Evolutionary conservation across 1,284 basidiomycete genomes (phyloP).

Genomic region (Cronartium ribicola): DNA sequence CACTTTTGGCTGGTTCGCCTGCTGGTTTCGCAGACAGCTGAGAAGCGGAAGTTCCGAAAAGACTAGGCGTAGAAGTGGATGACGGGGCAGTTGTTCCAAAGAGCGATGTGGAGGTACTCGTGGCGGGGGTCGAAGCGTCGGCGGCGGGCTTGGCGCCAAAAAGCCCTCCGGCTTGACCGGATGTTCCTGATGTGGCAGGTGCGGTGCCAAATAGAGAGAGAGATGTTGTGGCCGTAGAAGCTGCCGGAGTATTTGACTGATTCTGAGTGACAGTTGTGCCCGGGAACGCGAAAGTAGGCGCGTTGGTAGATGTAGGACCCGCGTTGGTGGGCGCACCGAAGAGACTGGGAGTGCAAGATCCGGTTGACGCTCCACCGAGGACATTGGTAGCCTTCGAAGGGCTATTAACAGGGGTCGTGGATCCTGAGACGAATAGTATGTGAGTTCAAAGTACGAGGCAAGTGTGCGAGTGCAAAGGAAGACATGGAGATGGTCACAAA

Average conservation of each 20-base stretch:
- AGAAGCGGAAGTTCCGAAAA: neutral
- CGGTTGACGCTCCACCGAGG: neutral
- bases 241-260: neutral
- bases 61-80: neutral
- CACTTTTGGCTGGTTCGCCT: neutral
- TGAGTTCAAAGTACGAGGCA: neutral
- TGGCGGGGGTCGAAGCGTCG: neutral
- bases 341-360: neutral
- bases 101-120: slow-evolving; percentile 1
- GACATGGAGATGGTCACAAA: neutral
- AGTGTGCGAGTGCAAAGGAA: neutral
- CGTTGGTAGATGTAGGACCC: slow-evolving; percentile 1
- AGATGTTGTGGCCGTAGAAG: neutral
- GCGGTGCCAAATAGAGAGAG: slow-evolving; percentile 14
- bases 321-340: neutral
- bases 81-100: slow-evolving; percentile 3
- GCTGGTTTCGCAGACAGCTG: neutral
- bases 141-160: slow-evolving; percentile 10
- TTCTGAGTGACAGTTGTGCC: slow-evolving; percentile 11
- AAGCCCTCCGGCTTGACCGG: neutral
- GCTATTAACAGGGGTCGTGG: slow-evolving; percentile 34
- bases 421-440: neutral
- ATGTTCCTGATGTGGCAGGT: neutral
- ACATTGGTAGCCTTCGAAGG: slow-evolving; percentile 9
- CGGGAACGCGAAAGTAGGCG: slow-evolving; percentile 6